Percentiles rank a stretch among this genome's conserved stretches.
phyloP scores from a whole-genome alignment of 169 alveolate genomes.

The Plasmodium reichenowi region DNA sequence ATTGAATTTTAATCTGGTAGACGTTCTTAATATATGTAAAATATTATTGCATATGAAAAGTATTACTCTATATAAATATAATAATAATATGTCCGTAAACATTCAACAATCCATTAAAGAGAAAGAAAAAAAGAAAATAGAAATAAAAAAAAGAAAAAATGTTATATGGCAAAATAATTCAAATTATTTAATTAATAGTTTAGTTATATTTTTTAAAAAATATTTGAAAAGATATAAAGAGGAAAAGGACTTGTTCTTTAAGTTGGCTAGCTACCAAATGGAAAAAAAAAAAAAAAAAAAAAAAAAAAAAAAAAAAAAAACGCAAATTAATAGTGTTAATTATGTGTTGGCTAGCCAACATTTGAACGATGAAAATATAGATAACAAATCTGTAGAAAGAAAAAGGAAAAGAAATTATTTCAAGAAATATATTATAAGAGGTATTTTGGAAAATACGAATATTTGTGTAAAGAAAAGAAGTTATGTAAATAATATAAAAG shows the following conservation, averaged over 20 bases:
- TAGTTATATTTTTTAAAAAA: constrained; percentile 21
- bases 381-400: background rate
- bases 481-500: constrained; percentile 43
- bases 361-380: background rate
- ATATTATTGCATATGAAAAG: constrained; percentile 26
- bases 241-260: background rate
- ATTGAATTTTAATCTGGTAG: constrained; percentile 27
- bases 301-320: background rate
- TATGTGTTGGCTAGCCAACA: background rate
- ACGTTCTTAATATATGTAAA: constrained; percentile 45
- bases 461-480: constrained; percentile 24
- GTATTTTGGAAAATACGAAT: constrained; percentile 9
- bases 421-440: constrained; percentile 16
- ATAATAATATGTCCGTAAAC: constrained; percentile 32
- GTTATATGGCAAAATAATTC: background rate
- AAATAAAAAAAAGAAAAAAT: background rate
- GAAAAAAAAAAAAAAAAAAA: constrained; percentile 1
- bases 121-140: background rate
- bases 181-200: constrained; percentile 18
- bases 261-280: background rate
- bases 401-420: constrained; percentile 13
- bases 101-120: background rate
- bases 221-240: constrained; percentile 30
- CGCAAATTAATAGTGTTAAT: background rate
- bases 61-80: constrained; percentile 23